These are phyloP conservation scores for Fusarium paranaense DNA, from an alignment of 2,329 filamentous ascomycete species.

Conservation along the genomic window DNA sequence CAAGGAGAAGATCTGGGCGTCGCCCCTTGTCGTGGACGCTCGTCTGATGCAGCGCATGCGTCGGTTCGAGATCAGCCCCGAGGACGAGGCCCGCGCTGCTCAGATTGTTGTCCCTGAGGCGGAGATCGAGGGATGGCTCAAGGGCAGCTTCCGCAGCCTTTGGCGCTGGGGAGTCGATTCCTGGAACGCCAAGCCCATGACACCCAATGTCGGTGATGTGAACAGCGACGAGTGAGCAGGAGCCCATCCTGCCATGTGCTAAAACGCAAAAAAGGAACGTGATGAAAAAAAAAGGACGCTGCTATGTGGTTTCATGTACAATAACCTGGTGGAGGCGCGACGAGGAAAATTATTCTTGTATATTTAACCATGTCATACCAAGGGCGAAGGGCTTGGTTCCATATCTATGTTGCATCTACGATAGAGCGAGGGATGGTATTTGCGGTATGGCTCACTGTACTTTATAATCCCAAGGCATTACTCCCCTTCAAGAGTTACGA, in stretches of 20 bases:
- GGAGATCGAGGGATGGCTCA: slow-evolving; percentile 77
- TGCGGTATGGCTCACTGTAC: slow-evolving; percentile 24
- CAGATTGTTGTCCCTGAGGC: slow-evolving; percentile 73
- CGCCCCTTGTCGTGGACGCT: slow-evolving; percentile 79
- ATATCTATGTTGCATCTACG: slow-evolving; percentile 20
- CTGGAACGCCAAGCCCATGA: slow-evolving; percentile 55
- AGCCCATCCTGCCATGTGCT: neutral
- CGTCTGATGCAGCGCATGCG: slow-evolving; percentile 85
- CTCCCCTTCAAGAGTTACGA: slow-evolving; percentile 26
- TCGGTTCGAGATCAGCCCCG: slow-evolving; percentile 75
- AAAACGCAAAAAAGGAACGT: neutral
- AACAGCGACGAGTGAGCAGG: slow-evolving; percentile 49
- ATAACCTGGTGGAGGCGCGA: slow-evolving; percentile 27
- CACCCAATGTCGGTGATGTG: slow-evolving; percentile 55
- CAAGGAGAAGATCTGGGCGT: slow-evolving; percentile 80
- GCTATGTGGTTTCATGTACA: slow-evolving; percentile 36
- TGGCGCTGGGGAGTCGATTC: slow-evolving; percentile 63
- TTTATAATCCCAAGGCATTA: slow-evolving; percentile 29
- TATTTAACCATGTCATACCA: slow-evolving; percentile 33
- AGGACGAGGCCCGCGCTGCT: slow-evolving; percentile 76
- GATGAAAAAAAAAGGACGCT: neutral
- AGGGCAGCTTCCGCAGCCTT: slow-evolving; percentile 66
- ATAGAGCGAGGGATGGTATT: slow-evolving; percentile 34
- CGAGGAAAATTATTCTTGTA: slow-evolving; percentile 32
- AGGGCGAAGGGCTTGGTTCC: slow-evolving; percentile 16